Base-by-base conservation (phyloP, 331 rosid genomes). In the Ulmus americana region DNA sequence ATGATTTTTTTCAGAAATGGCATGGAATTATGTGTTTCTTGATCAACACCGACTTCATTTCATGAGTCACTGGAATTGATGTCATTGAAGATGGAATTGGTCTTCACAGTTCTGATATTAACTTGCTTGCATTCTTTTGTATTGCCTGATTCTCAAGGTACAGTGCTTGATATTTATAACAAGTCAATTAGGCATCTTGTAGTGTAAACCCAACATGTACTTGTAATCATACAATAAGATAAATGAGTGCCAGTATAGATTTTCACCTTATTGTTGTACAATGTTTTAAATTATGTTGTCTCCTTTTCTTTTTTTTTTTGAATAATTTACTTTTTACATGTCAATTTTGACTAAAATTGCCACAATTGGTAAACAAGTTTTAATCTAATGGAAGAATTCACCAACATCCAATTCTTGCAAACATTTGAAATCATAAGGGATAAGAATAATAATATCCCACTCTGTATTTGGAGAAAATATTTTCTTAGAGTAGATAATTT, bases 141-240 rank as follows among this genome's bases (percentile, higher is more conserved):
- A 6, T 14, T 78, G 70, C 69, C 95, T 67, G 89, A 88, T 77
- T 6, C 57, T 63, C 89, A 90, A 88, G 97, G 97, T 90, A 82
- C 22, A 20, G 22, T 20, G 22, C 57, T 44, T 59, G 46, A 1
- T 47, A 20, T 20, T 20, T 0, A 51, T 53, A 57, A 22, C 28
- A 39, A 6, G 18, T 39, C 3, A 35, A 61, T 64, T 8, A 15
- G 55, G 50, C 39, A 10, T 43, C 13, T 10, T 15, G 45, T 50
- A 48, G 55, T 51, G 12, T 56, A 40, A 18, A 28, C 62, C 39
- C 16, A 18, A 18, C 35, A 20, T 50, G 16, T 55, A 20, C 59
- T 2, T 39, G 20, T 59, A 7, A 5, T 11, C 3, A 51, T 20
- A 12, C 55, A 15, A 46, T 9, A 63, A 22, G 18, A 39, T 12